Evolutionary conservation across 768 basidiomycete genomes (phyloP), one percentile per base, ranked within the genome.

Genomic region (Termitomyces sp.): DNA sequence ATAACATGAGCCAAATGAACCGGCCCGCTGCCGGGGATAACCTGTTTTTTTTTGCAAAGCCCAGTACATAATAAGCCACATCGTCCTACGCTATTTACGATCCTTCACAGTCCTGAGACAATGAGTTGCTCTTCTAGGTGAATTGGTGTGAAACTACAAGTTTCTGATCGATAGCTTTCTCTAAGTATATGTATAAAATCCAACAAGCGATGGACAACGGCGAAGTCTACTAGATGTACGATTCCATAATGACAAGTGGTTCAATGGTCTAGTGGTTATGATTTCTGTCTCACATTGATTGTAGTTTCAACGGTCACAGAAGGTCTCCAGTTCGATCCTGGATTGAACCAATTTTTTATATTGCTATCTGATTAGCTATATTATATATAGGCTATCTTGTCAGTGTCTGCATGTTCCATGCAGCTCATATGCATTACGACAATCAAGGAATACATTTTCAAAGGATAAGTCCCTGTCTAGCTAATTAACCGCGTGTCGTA

Each of bases 321-420:
- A 72, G 74, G 73, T 75, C 71, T 67, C 71, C 72, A 70, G 73
- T 74, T 74, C 74, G 71, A 76, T 69, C 72, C 72, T 71, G 73
- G 73, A 69, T 69, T 74, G 71, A 72, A 73, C 73, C 72, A 75
- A 47, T 58, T 65, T 70, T 70, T 48, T n/a, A n/a, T n/a, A n/a
- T n/a, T n/a, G n/a, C n/a, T n/a, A n/a, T n/a, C n/a, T n/a, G n/a
- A n/a, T n/a, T n/a, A n/a, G n/a, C n/a, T n/a, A n/a, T n/a, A n/a
- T n/a, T n/a, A n/a, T n/a, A n/a, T n/a, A n/a, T n/a, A n/a, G n/a
- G n/a, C n/a, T n/a, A n/a, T n/a, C n/a, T n/a, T n/a, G n/a, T n/a
- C n/a, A n/a, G n/a, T n/a, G n/a, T n/a, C n/a, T n/a, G n/a, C n/a
- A n/a, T 8, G 32, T 14, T 36, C 9, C 24, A 24, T 26, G 13